Evolutionary conservation across 352 stramenopile genomes (phyloP), one percentile per base, ranked within the genome.

Genomic region (Saprolegnia diclina): DNA sequence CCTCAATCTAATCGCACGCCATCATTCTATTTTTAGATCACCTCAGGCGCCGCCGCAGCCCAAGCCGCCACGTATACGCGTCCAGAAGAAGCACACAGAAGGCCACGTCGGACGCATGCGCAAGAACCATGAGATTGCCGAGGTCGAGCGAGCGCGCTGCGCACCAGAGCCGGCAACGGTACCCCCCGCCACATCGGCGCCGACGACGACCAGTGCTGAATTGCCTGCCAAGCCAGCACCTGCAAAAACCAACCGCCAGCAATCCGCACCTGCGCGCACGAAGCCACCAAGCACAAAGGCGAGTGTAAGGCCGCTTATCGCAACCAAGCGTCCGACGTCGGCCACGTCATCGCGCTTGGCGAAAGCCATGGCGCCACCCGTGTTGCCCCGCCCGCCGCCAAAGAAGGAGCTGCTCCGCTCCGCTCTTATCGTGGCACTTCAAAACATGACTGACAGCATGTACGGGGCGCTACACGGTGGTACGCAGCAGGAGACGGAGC

Each of bases 371-470:
- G 21, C 5, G 26, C 16, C 21, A 32, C 13, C 19, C 18, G 26
- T 0, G 52, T 9, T 38, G 52, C 52, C 21, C 9, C 11, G 18
- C n/a, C 44, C 18, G 19, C n/a, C 35, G 16, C 21, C 55, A 7
- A 63, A 63, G 55, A 44, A 22, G 11, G 29, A 24, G 32, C 37
- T 63, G 10, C 14, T 63, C 37, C 55, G 55, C 10, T 22, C n/a
- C 26, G 55, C 55, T 16, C n/a, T 63, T 21, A 13, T 32, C n/a
- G 19, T 63, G 0, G 55, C 55, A 5, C 35, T 63, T 18, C 26
- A 63, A 45, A 22, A 9, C 14, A 63, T 63, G 55, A 63, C 55
- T 7, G 55, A 63, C 18, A 45, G 13, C 6, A 63, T 63, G 55
- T 24, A 63, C 18, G 18, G 44, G 4, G 55, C 55, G 14, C 22